These are phyloP conservation scores for Hyaloscypha hepaticicola DNA, from an alignment of 495 filamentous ascomycete genomes.

Conservation along the genomic window DNA sequence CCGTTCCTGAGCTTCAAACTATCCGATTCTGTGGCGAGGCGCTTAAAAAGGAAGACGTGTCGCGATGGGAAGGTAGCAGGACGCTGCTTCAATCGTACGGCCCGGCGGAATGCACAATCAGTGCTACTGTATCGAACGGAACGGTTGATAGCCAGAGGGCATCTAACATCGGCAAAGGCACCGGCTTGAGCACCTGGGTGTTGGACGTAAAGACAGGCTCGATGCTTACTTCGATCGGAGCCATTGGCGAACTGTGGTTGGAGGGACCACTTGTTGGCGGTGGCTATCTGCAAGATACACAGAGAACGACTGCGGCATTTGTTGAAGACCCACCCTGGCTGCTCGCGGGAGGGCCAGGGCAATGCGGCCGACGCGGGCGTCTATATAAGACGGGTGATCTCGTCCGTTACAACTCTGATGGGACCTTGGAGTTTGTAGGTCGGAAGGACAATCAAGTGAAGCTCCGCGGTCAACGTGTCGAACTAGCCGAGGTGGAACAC, in stretches of 20 bases:
- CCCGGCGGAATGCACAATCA: background rate
- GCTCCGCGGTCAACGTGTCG: background rate
- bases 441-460: background rate
- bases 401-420: slow-evolving; percentile 20
- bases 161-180: slow-evolving; percentile 38
- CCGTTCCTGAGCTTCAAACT: background rate
- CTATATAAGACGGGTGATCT: background rate
- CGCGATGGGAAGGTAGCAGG: background rate
- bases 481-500: background rate
- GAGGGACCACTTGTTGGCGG: background rate
- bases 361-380: background rate
- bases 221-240: background rate
- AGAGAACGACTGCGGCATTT: background rate
- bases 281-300: background rate
- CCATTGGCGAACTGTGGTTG: background rate
- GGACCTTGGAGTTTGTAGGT: background rate
- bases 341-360: background rate
- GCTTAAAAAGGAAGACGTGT: background rate
- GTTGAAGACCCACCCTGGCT: background rate
- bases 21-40: background rate
- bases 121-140: background rate
- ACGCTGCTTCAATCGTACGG: background rate
- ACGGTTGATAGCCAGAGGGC: slow-evolving; percentile 18
- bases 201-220: background rate
- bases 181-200: background rate